A percentile compares a stretch with the other conserved stretches of the same genome.
phyloP scores from a whole-genome alignment of 768 basidiomycete species.

The Kondoa malvinella region DNA sequence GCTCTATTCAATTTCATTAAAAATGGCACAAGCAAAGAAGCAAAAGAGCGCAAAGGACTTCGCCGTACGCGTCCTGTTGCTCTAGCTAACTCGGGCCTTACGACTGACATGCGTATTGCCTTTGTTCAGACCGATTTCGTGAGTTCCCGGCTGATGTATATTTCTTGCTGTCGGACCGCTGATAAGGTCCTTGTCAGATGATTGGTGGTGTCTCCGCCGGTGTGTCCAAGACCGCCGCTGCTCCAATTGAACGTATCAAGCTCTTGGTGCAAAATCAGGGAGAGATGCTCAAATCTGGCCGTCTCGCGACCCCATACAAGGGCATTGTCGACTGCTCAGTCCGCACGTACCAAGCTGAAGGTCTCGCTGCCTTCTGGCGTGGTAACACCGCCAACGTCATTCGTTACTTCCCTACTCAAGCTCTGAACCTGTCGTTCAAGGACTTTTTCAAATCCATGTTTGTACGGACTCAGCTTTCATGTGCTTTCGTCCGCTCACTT shows the following conservation, averaged over 20 bases:
- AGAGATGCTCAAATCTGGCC: conserved; percentile 99
- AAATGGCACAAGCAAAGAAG: not conserved
- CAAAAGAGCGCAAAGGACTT: not conserved
- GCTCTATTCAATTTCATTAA: no score
- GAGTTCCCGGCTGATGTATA: not conserved
- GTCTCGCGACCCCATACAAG: conserved; percentile 90
- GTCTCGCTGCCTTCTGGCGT: conserved; percentile 85
- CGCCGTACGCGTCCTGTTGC: not conserved
- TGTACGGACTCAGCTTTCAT: not conserved
- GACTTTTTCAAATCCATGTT: conserved; percentile 41
- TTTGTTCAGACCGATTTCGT: not conserved
- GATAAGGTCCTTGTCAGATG: not conserved
- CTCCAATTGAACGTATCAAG: conserved; percentile 99
- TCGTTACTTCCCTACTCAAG: conserved; percentile 99
- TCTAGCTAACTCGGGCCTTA: not conserved
- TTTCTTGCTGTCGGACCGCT: not conserved
- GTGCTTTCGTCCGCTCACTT: conserved; percentile 1
- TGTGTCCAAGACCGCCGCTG: conserved; percentile 91
- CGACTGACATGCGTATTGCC: not conserved
- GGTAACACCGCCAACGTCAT: conserved; percentile 99
- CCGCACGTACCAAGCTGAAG: conserved; percentile 89
- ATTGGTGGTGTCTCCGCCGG: conserved; percentile 9
- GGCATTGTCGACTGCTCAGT: conserved; percentile 78
- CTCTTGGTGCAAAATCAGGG: conserved; percentile 46
- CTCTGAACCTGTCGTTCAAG: conserved; percentile 97